Evolutionary conservation across 352 stramenopile genomes (phyloP).

Genomic region (Pythium myriotylum): DNA sequence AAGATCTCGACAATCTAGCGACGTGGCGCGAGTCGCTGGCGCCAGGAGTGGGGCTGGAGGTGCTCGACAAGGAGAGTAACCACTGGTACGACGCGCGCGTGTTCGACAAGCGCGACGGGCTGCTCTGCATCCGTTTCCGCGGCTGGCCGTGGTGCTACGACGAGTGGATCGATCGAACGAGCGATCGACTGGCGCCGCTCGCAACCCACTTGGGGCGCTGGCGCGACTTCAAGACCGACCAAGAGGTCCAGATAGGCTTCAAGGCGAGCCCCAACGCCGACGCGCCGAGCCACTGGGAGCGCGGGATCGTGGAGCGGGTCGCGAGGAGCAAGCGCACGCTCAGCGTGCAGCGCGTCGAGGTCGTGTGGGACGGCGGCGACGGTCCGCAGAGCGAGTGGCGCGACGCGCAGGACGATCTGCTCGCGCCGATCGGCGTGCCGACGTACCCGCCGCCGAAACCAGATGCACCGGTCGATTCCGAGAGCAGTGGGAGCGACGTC

Average conservation of each 20-base stretch:
- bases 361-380: constrained; percentile 13
- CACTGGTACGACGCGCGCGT: constrained; percentile 44
- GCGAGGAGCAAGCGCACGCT: background rate
- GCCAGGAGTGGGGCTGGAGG: constrained; percentile 25
- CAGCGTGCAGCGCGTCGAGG: constrained; percentile 8
- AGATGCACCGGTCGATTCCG: background rate
- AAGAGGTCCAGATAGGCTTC: constrained; percentile 28
- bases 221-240: constrained; percentile 22
- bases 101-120: constrained; percentile 46
- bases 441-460: constrained; percentile 14
- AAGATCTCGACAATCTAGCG: constrained; percentile 4
- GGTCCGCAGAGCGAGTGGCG: constrained; percentile 8
- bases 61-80: constrained; percentile 13
- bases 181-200: constrained; percentile 79
- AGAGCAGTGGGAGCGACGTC: background rate
- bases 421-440: constrained; percentile 14
- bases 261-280: constrained; percentile 9
- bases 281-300: constrained; percentile 13
- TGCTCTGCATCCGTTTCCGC: constrained; percentile 89
- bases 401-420: constrained; percentile 26
- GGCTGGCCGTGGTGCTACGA: constrained; percentile 91
- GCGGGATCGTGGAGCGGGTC: constrained; percentile 1
- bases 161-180: constrained; percentile 87
- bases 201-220: constrained; percentile 45
- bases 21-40: constrained; percentile 20